A percentile compares a stretch with the other conserved stretches of the same genome.
Evolutionary conservation across 169 alveolate species (phyloP).

Genomic region (Eimeria acervulina): DNA sequence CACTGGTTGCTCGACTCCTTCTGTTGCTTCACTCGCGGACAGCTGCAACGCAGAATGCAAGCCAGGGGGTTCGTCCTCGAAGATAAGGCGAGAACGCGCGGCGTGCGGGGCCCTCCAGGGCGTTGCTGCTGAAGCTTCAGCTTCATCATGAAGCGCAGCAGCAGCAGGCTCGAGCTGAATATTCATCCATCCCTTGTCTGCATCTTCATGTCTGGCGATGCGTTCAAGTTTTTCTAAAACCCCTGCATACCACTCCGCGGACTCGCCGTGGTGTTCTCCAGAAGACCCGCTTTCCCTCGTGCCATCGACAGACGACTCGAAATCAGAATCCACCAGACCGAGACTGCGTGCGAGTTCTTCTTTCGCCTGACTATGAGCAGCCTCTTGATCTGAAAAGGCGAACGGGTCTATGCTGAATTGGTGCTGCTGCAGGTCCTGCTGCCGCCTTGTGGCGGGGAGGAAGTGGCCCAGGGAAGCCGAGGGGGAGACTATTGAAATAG

Average conservation of each 20-base stretch:
- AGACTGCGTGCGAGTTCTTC: conserved; percentile 34
- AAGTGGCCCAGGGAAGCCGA: conserved; percentile 29
- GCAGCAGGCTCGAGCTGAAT: conserved; percentile 16
- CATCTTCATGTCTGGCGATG: conserved; percentile 55
- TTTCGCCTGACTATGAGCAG: neutral
- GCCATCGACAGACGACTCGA: neutral
- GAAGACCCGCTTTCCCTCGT: too few relatives aligned
- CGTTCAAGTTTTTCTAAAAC: conserved; percentile 44
- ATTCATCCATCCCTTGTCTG: neutral
- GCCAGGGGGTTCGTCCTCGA: conserved; percentile 25
- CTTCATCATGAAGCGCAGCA: neutral
- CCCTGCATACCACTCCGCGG: conserved; percentile 20
- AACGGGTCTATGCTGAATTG: neutral
- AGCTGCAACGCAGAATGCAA: conserved; percentile 31
- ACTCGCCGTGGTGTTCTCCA: neutral
- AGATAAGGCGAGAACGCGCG: neutral
- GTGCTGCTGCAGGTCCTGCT: conserved; percentile 67
- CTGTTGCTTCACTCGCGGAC: neutral
- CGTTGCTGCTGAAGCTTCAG: neutral
- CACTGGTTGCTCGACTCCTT: neutral
- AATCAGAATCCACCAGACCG: neutral
- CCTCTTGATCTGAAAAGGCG: neutral
- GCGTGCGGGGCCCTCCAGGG: neutral
- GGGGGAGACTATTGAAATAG: neutral
- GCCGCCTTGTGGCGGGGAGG: conserved; percentile 20